Conservation (phyloP, 2,329 filamentous ascomycete species). For the Penicillium sp. region DNA sequence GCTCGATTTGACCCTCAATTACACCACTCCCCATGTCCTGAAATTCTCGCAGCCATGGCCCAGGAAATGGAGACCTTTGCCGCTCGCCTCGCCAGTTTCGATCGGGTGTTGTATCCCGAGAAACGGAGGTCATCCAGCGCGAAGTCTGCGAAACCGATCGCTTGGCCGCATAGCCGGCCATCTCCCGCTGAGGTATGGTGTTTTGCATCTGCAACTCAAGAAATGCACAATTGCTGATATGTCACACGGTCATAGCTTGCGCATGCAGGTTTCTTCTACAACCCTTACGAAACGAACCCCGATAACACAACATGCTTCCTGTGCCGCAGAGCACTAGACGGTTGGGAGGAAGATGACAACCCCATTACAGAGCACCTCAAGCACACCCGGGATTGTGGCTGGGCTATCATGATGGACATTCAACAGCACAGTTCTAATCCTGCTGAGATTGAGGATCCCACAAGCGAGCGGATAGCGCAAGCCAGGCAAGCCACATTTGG, state of each 20-base stretch:
- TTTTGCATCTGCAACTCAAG: no score
- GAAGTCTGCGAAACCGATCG: constrained; percentile 47
- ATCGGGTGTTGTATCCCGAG: constrained; percentile 49
- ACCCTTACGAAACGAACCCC: constrained; percentile 61
- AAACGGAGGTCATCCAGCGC: constrained; percentile 63
- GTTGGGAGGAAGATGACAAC: constrained; percentile 82
- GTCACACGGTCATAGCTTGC: no score
- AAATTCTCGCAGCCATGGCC: constrained; percentile 21
- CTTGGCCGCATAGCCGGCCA: constrained; percentile 71
- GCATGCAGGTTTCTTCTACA: constrained; percentile 82
- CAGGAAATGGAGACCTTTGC: constrained; percentile 55
- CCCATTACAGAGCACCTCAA: constrained; percentile 77
- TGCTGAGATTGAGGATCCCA: constrained; percentile 61
- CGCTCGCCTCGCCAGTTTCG: constrained; percentile 72
- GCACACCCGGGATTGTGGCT: constrained; percentile 73
- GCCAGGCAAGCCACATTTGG: constrained; percentile 77
- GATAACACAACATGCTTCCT: constrained; percentile 89
- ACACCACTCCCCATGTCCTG: no score
- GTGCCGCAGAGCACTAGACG: constrained; percentile 73
- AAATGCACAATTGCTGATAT: no score
- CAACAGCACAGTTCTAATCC: constrained; percentile 35
- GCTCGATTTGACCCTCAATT: no score
- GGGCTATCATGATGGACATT: constrained; percentile 67
- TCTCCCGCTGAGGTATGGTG: constrained; percentile 54
- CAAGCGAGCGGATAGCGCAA: constrained; percentile 59